Evolutionary conservation across 352 stramenopile species (phyloP).

Genomic region (Phytophthora pini): DNA sequence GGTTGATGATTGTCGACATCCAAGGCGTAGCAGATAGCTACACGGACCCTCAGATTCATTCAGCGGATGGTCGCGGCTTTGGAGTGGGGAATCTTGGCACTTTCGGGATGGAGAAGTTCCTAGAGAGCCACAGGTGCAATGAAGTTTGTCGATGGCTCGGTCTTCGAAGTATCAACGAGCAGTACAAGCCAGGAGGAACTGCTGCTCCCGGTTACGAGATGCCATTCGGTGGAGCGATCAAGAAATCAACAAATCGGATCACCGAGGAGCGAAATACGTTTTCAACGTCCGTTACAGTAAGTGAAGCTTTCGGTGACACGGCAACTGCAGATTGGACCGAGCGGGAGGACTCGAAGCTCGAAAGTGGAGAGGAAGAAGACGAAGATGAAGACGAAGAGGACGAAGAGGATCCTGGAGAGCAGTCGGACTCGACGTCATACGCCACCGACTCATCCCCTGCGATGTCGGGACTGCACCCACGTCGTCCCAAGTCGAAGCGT

Average conservation of each 20-base stretch:
- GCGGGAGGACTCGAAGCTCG: conserved; percentile 22
- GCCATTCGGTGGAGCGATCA: conserved; percentile 78
- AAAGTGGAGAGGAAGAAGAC: conserved; percentile 37
- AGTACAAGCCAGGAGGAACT: conserved; percentile 80
- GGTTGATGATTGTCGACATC: conserved; percentile 89
- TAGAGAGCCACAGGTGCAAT: conserved; percentile 88
- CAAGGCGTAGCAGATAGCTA: conserved; percentile 88
- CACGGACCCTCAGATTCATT: conserved; percentile 87
- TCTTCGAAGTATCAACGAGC: conserved; percentile 75
- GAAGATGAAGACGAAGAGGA: conserved; percentile 39
- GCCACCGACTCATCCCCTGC: conserved; percentile 35
- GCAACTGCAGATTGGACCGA: conserved; percentile 36
- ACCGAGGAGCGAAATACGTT: conserved; percentile 87
- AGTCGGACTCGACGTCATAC: conserved; percentile 39
- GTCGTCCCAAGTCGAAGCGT: conserved; percentile 21
- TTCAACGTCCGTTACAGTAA: conserved; percentile 80
- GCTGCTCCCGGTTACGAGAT: conserved; percentile 83
- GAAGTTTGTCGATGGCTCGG: conserved; percentile 86
- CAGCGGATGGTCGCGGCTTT: conserved; percentile 79
- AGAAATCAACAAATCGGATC: conserved; percentile 84
- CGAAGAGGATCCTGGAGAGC: conserved; percentile 23
- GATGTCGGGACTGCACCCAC: conserved; percentile 28
- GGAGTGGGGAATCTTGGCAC: conserved; percentile 86
- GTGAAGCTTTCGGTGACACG: conserved; percentile 71
- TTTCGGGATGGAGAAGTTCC: conserved; percentile 88